Conservation (phyloP, 1,139 yeast genomes). For the Pneumocystis wakefieldiae region DNA sequence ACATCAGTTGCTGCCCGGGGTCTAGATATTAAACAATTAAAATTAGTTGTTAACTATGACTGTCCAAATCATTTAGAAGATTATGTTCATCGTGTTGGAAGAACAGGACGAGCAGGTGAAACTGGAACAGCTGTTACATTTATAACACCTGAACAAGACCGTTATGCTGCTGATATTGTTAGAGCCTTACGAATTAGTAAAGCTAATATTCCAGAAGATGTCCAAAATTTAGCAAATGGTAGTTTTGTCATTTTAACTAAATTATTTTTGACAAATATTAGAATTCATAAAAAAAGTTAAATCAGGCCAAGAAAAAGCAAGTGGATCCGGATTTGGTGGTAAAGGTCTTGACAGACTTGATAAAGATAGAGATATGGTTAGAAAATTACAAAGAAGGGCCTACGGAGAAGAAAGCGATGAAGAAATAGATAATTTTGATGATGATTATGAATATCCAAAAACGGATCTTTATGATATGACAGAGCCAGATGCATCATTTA, state of each 20-base stretch:
- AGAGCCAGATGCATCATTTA: background rate
- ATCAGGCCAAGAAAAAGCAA: conserved; percentile 42
- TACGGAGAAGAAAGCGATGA: conserved; percentile 26
- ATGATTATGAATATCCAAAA: conserved; percentile 14
- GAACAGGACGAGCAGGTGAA: conserved; percentile 89
- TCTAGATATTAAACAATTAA: conserved; percentile 69
- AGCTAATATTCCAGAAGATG: conserved; percentile 37
- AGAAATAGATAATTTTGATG: conserved; percentile 15
- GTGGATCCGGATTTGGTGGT: conserved; percentile 73
- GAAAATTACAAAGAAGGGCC: conserved; percentile 36
- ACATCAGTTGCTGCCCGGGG: conserved; percentile 95
- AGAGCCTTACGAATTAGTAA: conserved; percentile 49
- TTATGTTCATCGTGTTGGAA: conserved; percentile 88
- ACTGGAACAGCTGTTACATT: conserved; percentile 69
- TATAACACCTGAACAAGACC: conserved; percentile 47
- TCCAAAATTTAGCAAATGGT: conserved; percentile 37
- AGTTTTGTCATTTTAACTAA: background rate
- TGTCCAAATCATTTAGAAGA: conserved; percentile 90
- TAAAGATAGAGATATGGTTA: conserved; percentile 44
- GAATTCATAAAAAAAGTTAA: conserved; percentile 48
- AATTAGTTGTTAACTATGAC: conserved; percentile 70
- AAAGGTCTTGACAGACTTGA: conserved; percentile 77
- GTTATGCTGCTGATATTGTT: conserved; percentile 53
- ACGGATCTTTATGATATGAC: conserved; percentile 7
- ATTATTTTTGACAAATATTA: background rate